Base-by-base conservation (phyloP, 1,139 yeast species). In the Zygosaccharomyces pseudobailii region DNA sequence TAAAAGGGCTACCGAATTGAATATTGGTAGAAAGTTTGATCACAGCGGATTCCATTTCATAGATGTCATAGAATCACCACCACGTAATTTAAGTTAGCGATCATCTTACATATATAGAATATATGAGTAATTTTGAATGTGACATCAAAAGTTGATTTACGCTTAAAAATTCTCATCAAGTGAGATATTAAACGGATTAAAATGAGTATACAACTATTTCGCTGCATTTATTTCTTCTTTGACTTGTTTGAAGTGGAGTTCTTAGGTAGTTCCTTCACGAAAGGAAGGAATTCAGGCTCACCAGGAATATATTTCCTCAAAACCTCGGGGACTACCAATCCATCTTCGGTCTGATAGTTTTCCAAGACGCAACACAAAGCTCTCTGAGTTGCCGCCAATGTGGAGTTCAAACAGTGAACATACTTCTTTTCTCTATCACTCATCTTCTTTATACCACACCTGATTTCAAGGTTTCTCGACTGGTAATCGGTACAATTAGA, bases 401-500 rank as follows among this genome's bases (percentile, higher is more conserved):
- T 92, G 45, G 97, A 88, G 80, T 92, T 92, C 75, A 92, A 80
- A 74, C 98, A 92, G 73, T 92, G 99, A 50, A 94, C 99, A 70
- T 92, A 92, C 71, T 87, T 90, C 89, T 92, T 92, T 68, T 90
- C 97, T 60, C 84, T 83, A 73, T 90, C 97, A 71, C 88, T 88
- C 76, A 84, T 83, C 74, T 92, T 89, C 77, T 92, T 92, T 65
- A 90, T 87, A 69, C 99, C 99, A 72, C 97, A 92, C 79, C 98
- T 86, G 66, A 92, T 92, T 75, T 92, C 98, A 68, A 94, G 78
- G 78, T 90, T 90, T 77, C 99, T 86, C 42, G 97, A 87, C 76
- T 92, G 99, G 74, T 92, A 92, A 73, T 92, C 99, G 50, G 98
- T 94, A 80, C 99, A 92, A 79, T 92, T 92, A 52, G 97, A 90